phyloP scores from a whole-genome alignment of 805 yeast species.

The Maudiozyma barnettii region DNA sequence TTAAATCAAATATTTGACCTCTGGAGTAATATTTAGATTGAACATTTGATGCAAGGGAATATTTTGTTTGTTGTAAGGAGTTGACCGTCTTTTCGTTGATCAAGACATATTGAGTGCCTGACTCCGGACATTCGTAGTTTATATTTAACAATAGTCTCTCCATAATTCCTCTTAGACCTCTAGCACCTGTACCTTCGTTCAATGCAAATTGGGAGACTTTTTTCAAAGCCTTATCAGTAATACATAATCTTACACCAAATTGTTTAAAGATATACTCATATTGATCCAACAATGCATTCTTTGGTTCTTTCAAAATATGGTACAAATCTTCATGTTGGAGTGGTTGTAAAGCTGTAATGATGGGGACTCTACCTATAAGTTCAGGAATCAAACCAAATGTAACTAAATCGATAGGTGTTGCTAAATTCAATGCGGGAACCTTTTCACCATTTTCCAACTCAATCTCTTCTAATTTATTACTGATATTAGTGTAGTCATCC shows the following conservation, averaged over 20 bases:
- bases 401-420: conserved; percentile 42
- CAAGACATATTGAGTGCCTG: conserved; percentile 42
- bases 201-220: conserved; percentile 41
- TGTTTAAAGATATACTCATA: conserved; percentile 45
- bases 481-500: conserved; percentile 6
- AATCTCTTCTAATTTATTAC: conserved; percentile 29
- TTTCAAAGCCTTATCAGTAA: conserved; percentile 41
- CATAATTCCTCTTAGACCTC: conserved; percentile 48
- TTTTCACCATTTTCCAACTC: conserved; percentile 31
- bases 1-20: conserved; percentile 35
- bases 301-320: conserved; percentile 45
- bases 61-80: conserved; percentile 29
- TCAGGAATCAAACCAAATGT: conserved; percentile 52
- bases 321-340: conserved; percentile 37
- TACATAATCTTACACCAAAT: conserved; percentile 41
- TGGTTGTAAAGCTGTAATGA: conserved; percentile 41
- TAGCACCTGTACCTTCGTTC: conserved; percentile 50
- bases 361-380: conserved; percentile 49
- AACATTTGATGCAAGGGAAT: conserved; percentile 24
- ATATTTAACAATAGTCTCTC: conserved; percentile 42
- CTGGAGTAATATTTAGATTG: conserved; percentile 37
- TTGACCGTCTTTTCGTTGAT: conserved; percentile 38
- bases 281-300: conserved; percentile 44
- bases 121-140: conserved; percentile 53
- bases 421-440: conserved; percentile 36